Conservation (phyloP, 805 yeast genomes). For the Saturnispora diversa region DNA sequence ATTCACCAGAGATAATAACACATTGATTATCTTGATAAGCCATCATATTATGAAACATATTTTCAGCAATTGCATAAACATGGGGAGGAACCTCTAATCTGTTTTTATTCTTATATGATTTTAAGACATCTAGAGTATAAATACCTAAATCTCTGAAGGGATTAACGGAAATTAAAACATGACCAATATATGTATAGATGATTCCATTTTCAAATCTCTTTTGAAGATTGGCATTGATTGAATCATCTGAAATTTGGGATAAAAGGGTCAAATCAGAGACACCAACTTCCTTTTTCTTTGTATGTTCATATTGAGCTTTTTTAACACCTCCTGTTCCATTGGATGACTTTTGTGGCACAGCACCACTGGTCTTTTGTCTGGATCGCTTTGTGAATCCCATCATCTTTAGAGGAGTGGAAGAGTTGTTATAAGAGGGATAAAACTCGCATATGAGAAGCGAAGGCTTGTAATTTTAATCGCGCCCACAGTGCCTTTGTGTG, state of each 20-base stretch:
- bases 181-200: conserved; percentile 90
- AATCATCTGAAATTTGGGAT: conserved; percentile 81
- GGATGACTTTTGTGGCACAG: conserved; percentile 24
- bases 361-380: conserved; percentile 43
- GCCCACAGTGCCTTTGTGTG: no score
- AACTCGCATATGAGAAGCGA: no score
- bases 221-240: conserved; percentile 85
- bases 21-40: conserved; percentile 92
- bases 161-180: conserved; percentile 89
- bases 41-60: conserved; percentile 92
- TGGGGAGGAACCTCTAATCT: conserved; percentile 97
- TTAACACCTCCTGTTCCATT: conserved; percentile 41
- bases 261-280: conserved; percentile 89
- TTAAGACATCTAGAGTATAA: conserved; percentile 71
- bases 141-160: conserved; percentile 96
- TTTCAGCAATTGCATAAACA: conserved; percentile 94
- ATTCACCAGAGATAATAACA: conserved; percentile 95
- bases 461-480: no score
- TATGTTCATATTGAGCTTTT: conserved; percentile 83
- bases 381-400: conserved; percentile 36
- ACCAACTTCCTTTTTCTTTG: conserved; percentile 95
- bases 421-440: neutral
- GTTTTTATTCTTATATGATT: conserved; percentile 81
- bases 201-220: conserved; percentile 84
- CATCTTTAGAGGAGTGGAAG: conserved; percentile 9